Conservation (phyloP, 2,329 filamentous ascomycete genomes). For the Calonectria pauciramosa region DNA sequence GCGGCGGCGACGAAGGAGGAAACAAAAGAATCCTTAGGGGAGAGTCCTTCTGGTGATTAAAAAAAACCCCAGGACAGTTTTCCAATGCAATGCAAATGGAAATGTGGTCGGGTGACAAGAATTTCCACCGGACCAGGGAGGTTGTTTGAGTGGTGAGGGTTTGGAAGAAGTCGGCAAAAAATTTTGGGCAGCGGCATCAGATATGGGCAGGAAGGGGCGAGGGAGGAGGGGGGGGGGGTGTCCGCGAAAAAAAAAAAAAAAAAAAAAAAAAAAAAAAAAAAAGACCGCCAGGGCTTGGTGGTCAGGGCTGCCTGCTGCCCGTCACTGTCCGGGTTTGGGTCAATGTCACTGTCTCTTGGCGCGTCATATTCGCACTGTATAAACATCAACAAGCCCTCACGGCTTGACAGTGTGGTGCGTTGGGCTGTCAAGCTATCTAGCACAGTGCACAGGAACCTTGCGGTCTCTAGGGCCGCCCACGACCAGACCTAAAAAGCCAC, state of each 20-base stretch:
- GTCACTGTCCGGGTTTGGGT: constrained; percentile 33
- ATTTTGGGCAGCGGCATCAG: constrained; percentile 54
- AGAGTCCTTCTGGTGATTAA: constrained; percentile 47
- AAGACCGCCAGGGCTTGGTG: constrained; percentile 31
- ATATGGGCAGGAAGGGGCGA: constrained; percentile 50
- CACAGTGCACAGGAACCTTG: constrained; percentile 9
- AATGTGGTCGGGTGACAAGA: constrained; percentile 49
- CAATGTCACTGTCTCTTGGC: constrained; percentile 1
- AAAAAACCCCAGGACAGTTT: constrained; percentile 50
- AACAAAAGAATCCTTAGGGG: constrained; percentile 42
- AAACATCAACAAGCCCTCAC: neutral
- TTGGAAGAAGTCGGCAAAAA: constrained; percentile 53
- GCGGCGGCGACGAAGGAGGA: constrained; percentile 42
- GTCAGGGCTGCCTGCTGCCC: constrained; percentile 22
- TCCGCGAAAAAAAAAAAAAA: constrained; percentile 23
- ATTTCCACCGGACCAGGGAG: constrained; percentile 54
- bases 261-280: constrained; percentile 15
- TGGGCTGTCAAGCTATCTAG: neutral
- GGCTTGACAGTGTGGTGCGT: neutral
- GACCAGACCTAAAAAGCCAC: constrained; percentile 18
- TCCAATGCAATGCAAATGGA: constrained; percentile 50
- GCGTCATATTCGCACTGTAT: constrained; percentile 9
- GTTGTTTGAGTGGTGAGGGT: constrained; percentile 54
- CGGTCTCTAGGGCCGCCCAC: constrained; percentile 15
- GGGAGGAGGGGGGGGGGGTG: constrained; percentile 37